Conservation (phyloP, 2,329 filamentous ascomycete species). For the Monilinia laxa region DNA sequence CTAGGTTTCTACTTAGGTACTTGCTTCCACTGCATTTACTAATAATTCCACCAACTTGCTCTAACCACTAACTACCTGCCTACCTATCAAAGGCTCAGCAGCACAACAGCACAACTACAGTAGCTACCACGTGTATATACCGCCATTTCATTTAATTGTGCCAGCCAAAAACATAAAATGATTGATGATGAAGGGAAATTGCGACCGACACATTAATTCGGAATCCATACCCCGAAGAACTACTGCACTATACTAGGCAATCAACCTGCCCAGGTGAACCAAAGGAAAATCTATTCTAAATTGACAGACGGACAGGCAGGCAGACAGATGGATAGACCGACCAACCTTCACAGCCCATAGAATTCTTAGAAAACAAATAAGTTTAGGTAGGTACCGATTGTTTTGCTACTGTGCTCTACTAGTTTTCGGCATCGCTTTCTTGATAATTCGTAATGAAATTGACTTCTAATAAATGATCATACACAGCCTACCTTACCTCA, state of each 20-base stretch:
- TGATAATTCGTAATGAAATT: background rate
- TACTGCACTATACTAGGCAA: no score
- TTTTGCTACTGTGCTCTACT: background rate
- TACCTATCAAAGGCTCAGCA: background rate
- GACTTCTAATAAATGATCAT: background rate
- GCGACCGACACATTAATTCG: slow-evolving; percentile 3
- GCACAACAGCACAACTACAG: background rate
- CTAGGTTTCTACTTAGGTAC: no score
- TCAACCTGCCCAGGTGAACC: background rate
- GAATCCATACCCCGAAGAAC: background rate
- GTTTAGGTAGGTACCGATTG: background rate
- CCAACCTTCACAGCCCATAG: no score
- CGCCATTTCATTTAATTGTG: slow-evolving; percentile 3
- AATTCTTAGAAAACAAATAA: no score
- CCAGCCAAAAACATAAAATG: background rate
- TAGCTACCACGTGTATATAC: background rate
- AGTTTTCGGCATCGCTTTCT: background rate
- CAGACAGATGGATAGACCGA: no score
- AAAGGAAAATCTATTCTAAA: background rate
- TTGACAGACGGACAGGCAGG: no score
- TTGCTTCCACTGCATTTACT: slow-evolving; percentile 8
- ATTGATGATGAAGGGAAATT: background rate
- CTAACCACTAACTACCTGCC: background rate
- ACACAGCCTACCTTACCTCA: slow-evolving; percentile 14
- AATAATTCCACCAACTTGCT: slow-evolving; percentile 12